A percentile compares a stretch with the other conserved stretches of the same genome.
Conservation (phyloP, 345 rosid species). For the Xanthoceras sorbifolium region DNA sequence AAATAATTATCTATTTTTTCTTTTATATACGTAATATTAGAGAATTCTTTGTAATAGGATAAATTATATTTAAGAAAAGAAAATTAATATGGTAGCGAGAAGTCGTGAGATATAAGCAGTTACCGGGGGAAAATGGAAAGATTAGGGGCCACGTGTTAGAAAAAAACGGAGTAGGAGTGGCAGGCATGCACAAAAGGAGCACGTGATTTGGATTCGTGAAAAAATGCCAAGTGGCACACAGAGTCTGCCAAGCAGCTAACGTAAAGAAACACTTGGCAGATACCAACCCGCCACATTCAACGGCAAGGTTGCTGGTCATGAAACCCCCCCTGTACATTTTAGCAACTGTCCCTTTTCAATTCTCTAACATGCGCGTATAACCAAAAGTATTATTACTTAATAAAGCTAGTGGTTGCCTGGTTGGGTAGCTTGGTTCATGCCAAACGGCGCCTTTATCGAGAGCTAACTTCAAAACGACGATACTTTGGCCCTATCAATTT, state of each 20-base stretch:
- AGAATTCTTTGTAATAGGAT: too few species aligned
- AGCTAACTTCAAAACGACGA: background rate
- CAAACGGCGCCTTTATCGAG: background rate
- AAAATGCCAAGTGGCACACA: conserved; percentile 28
- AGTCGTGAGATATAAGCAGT: background rate
- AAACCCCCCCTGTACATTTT: conserved; percentile 4
- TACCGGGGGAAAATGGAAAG: background rate
- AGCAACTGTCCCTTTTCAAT: background rate
- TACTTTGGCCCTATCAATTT: background rate
- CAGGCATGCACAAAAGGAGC: conserved; percentile 23
- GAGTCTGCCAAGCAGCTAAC: background rate
- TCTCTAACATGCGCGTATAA: conserved; percentile 21
- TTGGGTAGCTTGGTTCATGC: background rate
- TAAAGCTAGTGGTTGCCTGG: background rate
- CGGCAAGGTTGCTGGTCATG: background rate
- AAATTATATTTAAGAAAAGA: too few species aligned
- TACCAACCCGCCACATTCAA: conserved; percentile 18
- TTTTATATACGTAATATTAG: too few species aligned
- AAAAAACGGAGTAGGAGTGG: conserved; percentile 5
- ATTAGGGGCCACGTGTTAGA: conserved; percentile 19
- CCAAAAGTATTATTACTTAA: background rate
- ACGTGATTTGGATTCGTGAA: conserved; percentile 17
- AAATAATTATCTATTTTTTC: too few species aligned
- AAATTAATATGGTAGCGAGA: conserved; percentile 18
- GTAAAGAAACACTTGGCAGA: conserved; percentile 27